Evolutionary conservation across 768 basidiomycete genomes (phyloP), one percentile per base, ranked within the genome.

Genomic region (Pisolithus orientalis): DNA sequence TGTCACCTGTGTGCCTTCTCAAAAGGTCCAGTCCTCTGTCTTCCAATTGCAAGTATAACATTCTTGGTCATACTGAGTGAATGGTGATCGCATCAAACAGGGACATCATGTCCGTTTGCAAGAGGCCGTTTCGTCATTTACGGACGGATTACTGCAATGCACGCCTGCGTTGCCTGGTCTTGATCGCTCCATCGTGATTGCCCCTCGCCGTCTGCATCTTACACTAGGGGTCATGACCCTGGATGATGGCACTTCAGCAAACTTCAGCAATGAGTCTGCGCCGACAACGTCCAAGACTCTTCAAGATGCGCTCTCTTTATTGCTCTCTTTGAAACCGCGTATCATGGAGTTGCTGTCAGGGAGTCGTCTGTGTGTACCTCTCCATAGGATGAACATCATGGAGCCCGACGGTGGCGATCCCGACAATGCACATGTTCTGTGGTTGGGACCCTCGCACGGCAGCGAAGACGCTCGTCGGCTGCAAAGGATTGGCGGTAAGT

Each of bases 171-270:
- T 56, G 57, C 62, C 72, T 0, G 88, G 88, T 0, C 70, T 90
- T 4, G 83, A 90, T 65, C 60, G 59, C 8, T 73, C 77, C 3
- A 80, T 90, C 57, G 65, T 85, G 49, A 75, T 88, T 50, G 72
- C 72, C 7, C 66, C 75, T 0, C 72, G 76, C 9, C 65, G 86
- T n/a, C 66, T 89, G 40, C 87, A 90, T 64, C 66, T 90, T 52
- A 90, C 87, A 0, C 68, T 90, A 2, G 87, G 87, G 1, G 85
- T 88, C 1, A 85, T 90, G 83, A 68, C 77, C 0, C 80, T 89
- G 32, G 64, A 66, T 6, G 57, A 62, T 16, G 59, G 70, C 1
- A 46, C 43, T 31, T 8, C n/a, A 25, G 44, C 52, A 1, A 40
- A 17, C 5, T 39, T 13, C 4, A 54, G 47, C 27, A 47, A 45